Base-by-base conservation (phyloP, 2,329 filamentous ascomycete species). In the Graphiopsis chlorocephala region DNA sequence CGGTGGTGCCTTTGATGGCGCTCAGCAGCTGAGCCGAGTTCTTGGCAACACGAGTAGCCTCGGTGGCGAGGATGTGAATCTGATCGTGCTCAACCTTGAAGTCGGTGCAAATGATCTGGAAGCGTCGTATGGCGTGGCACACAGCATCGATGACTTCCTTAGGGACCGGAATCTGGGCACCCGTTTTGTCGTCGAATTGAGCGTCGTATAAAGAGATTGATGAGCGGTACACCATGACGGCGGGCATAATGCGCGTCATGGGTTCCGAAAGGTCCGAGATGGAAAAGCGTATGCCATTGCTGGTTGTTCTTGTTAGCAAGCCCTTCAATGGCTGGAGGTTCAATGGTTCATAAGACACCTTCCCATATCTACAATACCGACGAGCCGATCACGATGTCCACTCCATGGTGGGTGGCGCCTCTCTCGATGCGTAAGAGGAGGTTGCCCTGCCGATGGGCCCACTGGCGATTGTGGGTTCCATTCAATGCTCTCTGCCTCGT, bases 231-330 rank as follows among this genome's bases (percentile, higher is more conserved):
- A 90, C 87, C 77, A 92, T 96, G 64, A 96, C 72, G 28, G 90
- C 93, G 17, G 85, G 88, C 53, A 97, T 83, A 25, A 93, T 86
- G 26, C 93, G 89, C 25, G 90, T 83, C 47, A 82, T 85, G 4
- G 87, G 86, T 26, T 90, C 88, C 4, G 88, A 85, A n/a, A 96
- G 83, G 70, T 92, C 88, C 10, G 92, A 92, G 72, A 97, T 92
- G 48, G 92, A 94, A 82, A 96, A 96, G 63, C 93, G 91, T 72
- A 97, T 94, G 71, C 93, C 93, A 81, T 97, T 97, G 81, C 92
- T 91, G 64, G 12, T n/a, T 15, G 15, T 20, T 25, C 4, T 28
- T 26, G 55, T 58, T n/a, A 58, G 55, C 38, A 45, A 3, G 33
- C 7, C 2, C 7, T 42, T 45, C 38, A n/a, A 20, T 45, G 38